Evolutionary conservation across 352 stramenopile species (phyloP).

Genomic region (Phytopythium litorale): DNA sequence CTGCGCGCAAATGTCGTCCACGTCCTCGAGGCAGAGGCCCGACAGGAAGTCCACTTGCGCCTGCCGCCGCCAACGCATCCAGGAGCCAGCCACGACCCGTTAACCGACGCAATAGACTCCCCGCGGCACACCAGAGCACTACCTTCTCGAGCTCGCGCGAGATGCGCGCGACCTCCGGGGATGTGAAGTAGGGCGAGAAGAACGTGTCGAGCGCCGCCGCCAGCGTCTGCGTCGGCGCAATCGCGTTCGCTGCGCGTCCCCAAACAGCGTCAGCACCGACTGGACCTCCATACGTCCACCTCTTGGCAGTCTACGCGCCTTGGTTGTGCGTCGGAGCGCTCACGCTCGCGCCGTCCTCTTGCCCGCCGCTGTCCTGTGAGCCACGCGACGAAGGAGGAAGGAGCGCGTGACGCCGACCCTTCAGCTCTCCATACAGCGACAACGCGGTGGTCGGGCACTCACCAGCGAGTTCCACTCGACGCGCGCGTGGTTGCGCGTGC

Average conservation of each 20-base stretch:
- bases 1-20: constrained; percentile 70
- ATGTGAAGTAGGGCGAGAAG: constrained; percentile 56
- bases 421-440: neutral
- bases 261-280: neutral
- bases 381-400: neutral
- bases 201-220: constrained; percentile 59
- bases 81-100: constrained; percentile 4
- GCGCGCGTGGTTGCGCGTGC: constrained; percentile 71
- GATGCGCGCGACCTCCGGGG: constrained; percentile 51
- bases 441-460: neutral
- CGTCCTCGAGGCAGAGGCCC: constrained; percentile 56
- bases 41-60: constrained; percentile 50
- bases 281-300: too few relatives aligned
- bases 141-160: constrained; percentile 65
- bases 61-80: constrained; percentile 13
- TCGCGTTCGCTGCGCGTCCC: constrained; percentile 15
- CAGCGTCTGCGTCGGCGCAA: constrained; percentile 36
- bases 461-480: constrained; percentile 82
- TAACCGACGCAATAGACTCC: neutral
- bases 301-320: neutral
- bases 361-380: constrained; percentile 22
- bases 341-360: constrained; percentile 8
- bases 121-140: too few relatives aligned
- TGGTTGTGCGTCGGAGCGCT: constrained; percentile 4
- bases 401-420: neutral